Conservation (phyloP, 2,329 filamentous ascomycete genomes). For the Sclerotinia glacialis region DNA sequence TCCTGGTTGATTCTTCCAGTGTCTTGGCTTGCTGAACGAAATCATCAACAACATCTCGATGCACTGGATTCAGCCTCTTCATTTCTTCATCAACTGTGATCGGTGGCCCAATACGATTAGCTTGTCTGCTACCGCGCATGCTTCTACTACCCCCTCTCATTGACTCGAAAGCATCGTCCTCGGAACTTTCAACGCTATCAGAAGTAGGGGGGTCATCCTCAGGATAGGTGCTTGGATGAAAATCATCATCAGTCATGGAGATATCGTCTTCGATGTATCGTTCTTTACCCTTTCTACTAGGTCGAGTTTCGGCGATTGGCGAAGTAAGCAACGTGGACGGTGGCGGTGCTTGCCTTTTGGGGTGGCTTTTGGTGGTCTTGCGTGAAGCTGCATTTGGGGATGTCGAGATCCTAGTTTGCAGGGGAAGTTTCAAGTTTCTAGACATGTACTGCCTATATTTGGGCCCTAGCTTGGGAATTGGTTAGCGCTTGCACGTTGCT, state of each 20-base stretch:
- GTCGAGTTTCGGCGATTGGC: slow-evolving; percentile 21
- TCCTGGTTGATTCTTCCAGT: slow-evolving; percentile 60
- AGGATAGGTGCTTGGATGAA: slow-evolving; percentile 29
- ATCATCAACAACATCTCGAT: slow-evolving; percentile 59
- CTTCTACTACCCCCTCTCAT: slow-evolving; percentile 38
- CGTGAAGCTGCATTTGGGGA: slow-evolving; percentile 38
- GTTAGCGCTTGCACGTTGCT: slow-evolving; percentile 30
- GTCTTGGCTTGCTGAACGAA: slow-evolving; percentile 64
- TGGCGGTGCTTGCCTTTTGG: slow-evolving; percentile 22
- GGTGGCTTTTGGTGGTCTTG: slow-evolving; percentile 33
- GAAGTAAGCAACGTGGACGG: slow-evolving; percentile 65
- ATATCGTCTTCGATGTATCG: slow-evolving; percentile 23
- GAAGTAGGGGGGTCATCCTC: slow-evolving; percentile 51
- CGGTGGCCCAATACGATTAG: slow-evolving; percentile 50
- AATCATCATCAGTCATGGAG: slow-evolving; percentile 11
- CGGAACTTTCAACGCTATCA: slow-evolving; percentile 38
- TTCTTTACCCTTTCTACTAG: slow-evolving; percentile 39
- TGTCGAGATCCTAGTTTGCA: slow-evolving; percentile 36
- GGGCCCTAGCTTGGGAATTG: slow-evolving; percentile 36
- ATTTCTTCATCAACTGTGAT: slow-evolving; percentile 58
- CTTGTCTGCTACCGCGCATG: slow-evolving; percentile 26
- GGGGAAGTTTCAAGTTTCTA: slow-evolving; percentile 34
- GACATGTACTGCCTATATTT: slow-evolving; percentile 34
- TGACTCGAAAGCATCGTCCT: slow-evolving; percentile 39
- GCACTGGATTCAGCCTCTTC: slow-evolving; percentile 54